Conservation (phyloP, 2,329 filamentous ascomycete species). For the Arthrobotrys megalospora region DNA sequence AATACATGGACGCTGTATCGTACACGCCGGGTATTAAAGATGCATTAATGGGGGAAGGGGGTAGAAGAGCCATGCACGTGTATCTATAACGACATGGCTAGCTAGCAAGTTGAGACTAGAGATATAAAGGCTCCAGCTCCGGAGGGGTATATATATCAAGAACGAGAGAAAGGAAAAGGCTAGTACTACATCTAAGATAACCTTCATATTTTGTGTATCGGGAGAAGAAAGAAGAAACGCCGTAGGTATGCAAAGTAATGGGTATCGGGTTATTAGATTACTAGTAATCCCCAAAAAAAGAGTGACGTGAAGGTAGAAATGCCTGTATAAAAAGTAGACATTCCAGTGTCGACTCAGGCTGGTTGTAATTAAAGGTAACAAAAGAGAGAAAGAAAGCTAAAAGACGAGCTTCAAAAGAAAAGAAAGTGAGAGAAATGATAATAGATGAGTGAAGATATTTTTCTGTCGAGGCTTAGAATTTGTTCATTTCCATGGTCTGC, state of each 20-base stretch:
- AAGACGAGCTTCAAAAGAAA: not conserved
- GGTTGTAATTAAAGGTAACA: slow-evolving; percentile 7
- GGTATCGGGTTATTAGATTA: slow-evolving; percentile 50
- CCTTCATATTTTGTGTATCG: too few relatives aligned
- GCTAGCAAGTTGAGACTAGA: too few relatives aligned
- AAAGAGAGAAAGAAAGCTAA: slow-evolving; percentile 8
- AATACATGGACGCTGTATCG: too few relatives aligned
- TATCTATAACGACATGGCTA: too few relatives aligned
- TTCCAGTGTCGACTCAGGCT: slow-evolving; percentile 51
- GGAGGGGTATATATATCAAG: too few relatives aligned
- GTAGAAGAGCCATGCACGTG: too few relatives aligned
- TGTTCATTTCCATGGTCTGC: slow-evolving; percentile 59
- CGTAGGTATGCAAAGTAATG: slow-evolving; percentile 1
- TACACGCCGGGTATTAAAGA: slow-evolving; percentile 31
- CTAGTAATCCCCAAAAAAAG: slow-evolving; percentile 27
- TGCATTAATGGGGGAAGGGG: slow-evolving; percentile 8
- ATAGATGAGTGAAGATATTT: not conserved
- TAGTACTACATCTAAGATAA: too few relatives aligned
- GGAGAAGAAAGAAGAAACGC: too few relatives aligned
- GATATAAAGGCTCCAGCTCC: too few relatives aligned
- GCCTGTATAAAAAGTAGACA: slow-evolving; percentile 36
- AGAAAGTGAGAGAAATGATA: slow-evolving; percentile 3
- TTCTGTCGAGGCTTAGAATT: slow-evolving; percentile 33
- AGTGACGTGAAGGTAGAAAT: slow-evolving; percentile 49
- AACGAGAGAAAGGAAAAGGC: too few relatives aligned